Evolutionary conservation across 768 basidiomycete species (phyloP).

Genomic region (Pilatotrama ljubarskyi): DNA sequence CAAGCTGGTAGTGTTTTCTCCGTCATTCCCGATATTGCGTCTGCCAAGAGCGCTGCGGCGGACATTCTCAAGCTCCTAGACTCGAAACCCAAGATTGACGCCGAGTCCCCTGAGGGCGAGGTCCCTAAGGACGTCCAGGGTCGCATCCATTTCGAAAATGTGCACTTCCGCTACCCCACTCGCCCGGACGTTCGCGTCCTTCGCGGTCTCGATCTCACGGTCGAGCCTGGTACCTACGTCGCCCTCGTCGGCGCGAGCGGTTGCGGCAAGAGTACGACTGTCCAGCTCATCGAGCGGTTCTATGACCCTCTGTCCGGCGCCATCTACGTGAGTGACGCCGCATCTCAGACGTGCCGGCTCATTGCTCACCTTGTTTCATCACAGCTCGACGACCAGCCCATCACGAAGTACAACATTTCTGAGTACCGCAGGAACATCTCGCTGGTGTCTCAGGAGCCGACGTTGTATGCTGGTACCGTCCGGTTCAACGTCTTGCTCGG

Average conservation of each 20-base stretch:
- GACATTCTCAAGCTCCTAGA: slow-evolving; percentile 79
- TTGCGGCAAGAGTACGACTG: slow-evolving; percentile 81
- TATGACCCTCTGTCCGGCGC: slow-evolving; percentile 76
- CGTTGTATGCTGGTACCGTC: slow-evolving; percentile 84
- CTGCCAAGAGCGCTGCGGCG: slow-evolving; percentile 76
- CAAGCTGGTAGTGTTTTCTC: slow-evolving; percentile 85
- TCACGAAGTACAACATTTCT: slow-evolving; percentile 75
- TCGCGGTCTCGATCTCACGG: slow-evolving; percentile 67
- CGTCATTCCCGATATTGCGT: slow-evolving; percentile 87
- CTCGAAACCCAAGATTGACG: slow-evolving; percentile 73
- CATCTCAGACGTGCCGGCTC: too few species aligned
- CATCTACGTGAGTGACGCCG: slow-evolving; percentile 50
- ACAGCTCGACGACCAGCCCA: slow-evolving; percentile 71
- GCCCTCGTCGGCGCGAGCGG: slow-evolving; percentile 82
- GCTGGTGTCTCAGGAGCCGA: slow-evolving; percentile 90
- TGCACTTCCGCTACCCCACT: slow-evolving; percentile 90
- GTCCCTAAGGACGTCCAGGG: slow-evolving; percentile 51
- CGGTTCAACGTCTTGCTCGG: slow-evolving; percentile 91
- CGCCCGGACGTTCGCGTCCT: slow-evolving; percentile 82
- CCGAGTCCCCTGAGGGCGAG: slow-evolving; percentile 68
- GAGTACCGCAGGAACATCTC: slow-evolving; percentile 89
- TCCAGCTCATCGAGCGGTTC: slow-evolving; percentile 84
- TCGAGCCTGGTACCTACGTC: slow-evolving; percentile 77
- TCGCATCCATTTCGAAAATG: slow-evolving; percentile 72
- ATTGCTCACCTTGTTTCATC: slow-evolving; percentile 6